These are phyloP conservation scores for Xanthoconium purpureum DNA, from an alignment of 768 basidiomycete species.

Conservation along the genomic window DNA sequence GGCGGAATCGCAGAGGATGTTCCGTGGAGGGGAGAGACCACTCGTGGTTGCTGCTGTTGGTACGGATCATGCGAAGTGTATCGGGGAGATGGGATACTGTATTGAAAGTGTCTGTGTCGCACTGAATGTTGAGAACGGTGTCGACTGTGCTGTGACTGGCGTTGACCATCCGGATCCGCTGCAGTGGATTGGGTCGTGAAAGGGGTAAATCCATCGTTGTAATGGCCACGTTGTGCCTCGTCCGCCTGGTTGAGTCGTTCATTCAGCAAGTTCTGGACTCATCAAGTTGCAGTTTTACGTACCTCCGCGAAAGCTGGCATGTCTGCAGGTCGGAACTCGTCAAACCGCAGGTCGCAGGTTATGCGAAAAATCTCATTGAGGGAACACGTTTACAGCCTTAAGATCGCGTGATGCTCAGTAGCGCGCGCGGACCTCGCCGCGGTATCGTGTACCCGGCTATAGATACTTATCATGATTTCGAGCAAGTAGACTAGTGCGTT, in stretches of 20 bases:
- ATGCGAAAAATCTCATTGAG: no score
- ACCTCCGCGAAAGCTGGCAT: conserved; percentile 46
- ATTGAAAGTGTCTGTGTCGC: conserved; percentile 33
- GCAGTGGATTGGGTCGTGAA: conserved; percentile 36
- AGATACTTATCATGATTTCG: no score
- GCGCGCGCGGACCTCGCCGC: no score
- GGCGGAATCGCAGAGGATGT: conserved; percentile 17
- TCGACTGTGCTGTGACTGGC: conserved; percentile 31
- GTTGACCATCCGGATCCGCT: conserved; percentile 42
- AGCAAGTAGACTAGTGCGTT: no score
- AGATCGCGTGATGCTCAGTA: no score
- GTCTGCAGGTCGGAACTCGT: neutral
- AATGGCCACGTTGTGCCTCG: conserved; percentile 58
- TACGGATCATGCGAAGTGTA: conserved; percentile 40
- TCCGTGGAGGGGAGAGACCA: conserved; percentile 20
- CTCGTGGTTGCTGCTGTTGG: conserved; percentile 22
- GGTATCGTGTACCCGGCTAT: no score
- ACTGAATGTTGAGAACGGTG: conserved; percentile 30
- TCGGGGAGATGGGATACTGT: conserved; percentile 39
- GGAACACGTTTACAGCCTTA: no score
- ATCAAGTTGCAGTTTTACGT: conserved; percentile 9
- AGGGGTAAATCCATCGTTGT: conserved; percentile 65
- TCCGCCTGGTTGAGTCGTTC: conserved; percentile 53
- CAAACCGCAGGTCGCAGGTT: no score
- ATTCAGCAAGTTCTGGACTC: neutral